Evolutionary conservation across 331 rosid genomes (phyloP).

Genomic region (Malus hybrid): DNA sequence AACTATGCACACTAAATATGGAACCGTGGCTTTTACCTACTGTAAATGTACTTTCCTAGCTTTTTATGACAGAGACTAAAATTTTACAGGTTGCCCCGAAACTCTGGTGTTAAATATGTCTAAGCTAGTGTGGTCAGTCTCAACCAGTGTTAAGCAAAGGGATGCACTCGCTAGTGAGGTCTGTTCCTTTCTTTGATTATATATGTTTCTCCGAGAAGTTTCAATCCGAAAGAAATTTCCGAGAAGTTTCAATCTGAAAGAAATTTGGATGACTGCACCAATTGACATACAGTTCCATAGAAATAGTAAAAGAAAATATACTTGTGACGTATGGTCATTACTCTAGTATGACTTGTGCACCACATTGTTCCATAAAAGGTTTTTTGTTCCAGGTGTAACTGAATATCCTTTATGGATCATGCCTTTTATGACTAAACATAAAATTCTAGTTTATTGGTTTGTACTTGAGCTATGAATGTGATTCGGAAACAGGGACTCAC

Average conservation of each 20-base stretch:
- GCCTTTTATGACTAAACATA: slow-evolving; percentile 1
- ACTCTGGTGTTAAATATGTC: slow-evolving; percentile 83
- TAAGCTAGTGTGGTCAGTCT: slow-evolving; percentile 78
- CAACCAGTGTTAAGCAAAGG: slow-evolving; percentile 67
- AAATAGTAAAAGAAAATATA: neutral
- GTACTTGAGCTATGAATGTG: slow-evolving; percentile 3
- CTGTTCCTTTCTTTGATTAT: neutral
- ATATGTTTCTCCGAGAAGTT: neutral
- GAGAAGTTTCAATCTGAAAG: neutral
- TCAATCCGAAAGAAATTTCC: neutral
- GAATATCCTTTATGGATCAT: slow-evolving; percentile 10
- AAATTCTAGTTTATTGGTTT: slow-evolving; percentile 8
- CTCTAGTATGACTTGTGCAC: neutral
- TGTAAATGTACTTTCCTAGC: slow-evolving; percentile 2
- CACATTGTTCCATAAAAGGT: neutral
- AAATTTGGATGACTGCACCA: neutral
- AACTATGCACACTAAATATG: neutral
- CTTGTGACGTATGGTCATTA: neutral
- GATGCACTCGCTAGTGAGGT: slow-evolving; percentile 99
- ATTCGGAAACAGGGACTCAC: slow-evolving; percentile 69
- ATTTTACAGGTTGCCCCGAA: slow-evolving; percentile 74
- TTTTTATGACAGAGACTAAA: neutral
- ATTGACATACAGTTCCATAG: neutral
- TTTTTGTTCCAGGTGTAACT: neutral
- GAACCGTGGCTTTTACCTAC: neutral